Percentiles rank a stretch among this genome's conserved stretches.
phyloP scores from a whole-genome alignment of 805 yeast genomes.

The Sugiyamaella mastotermitis region DNA sequence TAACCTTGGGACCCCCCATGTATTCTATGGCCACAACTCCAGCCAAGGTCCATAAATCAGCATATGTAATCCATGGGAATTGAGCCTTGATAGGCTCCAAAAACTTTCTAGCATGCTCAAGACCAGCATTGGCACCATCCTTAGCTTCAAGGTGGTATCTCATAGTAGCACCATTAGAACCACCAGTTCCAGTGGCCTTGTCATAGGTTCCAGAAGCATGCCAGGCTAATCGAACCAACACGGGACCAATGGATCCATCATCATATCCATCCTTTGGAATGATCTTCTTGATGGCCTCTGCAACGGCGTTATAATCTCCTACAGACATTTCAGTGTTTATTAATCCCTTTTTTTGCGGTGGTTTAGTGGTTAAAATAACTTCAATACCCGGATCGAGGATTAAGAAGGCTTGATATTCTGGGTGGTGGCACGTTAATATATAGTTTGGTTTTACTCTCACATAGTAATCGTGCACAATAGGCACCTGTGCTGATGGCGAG shows the following conservation, averaged over 20 bases:
- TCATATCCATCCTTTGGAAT: slow-evolving; percentile 46
- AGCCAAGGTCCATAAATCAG: slow-evolving; percentile 69
- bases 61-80: slow-evolving; percentile 57
- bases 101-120: slow-evolving; percentile 49
- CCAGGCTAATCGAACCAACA: slow-evolving; percentile 77
- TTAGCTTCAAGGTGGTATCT: slow-evolving; percentile 39
- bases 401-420: too few relatives aligned
- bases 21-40: slow-evolving; percentile 61
- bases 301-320: slow-evolving; percentile 36
- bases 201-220: slow-evolving; percentile 80
- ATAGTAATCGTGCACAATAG: too few relatives aligned
- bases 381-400: too few relatives aligned
- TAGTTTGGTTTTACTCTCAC: too few relatives aligned
- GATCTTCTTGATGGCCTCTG: slow-evolving; percentile 31
- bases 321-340: too few relatives aligned
- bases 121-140: slow-evolving; percentile 43
- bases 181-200: slow-evolving; percentile 42
- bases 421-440: too few relatives aligned
- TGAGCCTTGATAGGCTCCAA: slow-evolving; percentile 48
- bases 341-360: too few relatives aligned
- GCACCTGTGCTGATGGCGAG: too few relatives aligned
- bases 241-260: slow-evolving; percentile 70
- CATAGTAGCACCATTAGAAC: slow-evolving; percentile 54
- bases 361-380: too few relatives aligned
- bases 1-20: slow-evolving; percentile 60